Conservation (phyloP, 768 basidiomycete species). For the Gyrodon lividus region DNA sequence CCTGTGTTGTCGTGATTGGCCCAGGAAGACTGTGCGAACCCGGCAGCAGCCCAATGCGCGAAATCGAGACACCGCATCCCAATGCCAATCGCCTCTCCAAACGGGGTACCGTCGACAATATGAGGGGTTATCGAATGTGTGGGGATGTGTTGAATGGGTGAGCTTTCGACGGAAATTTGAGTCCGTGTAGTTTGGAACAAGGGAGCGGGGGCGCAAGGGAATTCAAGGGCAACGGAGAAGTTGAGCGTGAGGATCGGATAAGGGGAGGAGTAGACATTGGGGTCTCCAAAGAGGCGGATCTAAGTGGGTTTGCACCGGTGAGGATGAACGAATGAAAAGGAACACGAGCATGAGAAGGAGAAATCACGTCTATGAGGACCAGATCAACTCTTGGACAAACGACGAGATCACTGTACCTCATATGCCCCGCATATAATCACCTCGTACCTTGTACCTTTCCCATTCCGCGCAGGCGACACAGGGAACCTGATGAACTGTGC, state of each 20-base stretch:
- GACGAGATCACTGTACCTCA: slow-evolving; percentile 48
- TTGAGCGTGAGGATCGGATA: slow-evolving; percentile 58
- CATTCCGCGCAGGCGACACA: slow-evolving; percentile 33
- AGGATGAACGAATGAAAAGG: background rate
- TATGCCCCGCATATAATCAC: slow-evolving; percentile 80
- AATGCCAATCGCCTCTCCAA: slow-evolving; percentile 70
- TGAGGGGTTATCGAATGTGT: slow-evolving; percentile 61
- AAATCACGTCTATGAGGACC: background rate
- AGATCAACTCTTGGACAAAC: background rate
- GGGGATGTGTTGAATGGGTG: slow-evolving; percentile 40
- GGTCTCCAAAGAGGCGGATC: slow-evolving; percentile 86
- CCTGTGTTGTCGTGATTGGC: no score
- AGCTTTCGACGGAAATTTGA: background rate
- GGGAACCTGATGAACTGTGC: slow-evolving; percentile 53
- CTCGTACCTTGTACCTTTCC: slow-evolving; percentile 54
- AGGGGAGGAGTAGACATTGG: slow-evolving; percentile 39
- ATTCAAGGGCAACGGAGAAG: slow-evolving; percentile 46
- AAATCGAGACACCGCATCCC: slow-evolving; percentile 49
- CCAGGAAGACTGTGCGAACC: no score
- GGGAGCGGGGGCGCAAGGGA: slow-evolving; percentile 1
- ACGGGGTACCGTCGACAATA: slow-evolving; percentile 72
- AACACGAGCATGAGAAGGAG: background rate
- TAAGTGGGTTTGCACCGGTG: slow-evolving; percentile 23
- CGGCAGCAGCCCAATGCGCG: background rate
- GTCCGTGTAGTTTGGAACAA: no score